These are phyloP conservation scores for Suillus brevipes DNA, from an alignment of 768 basidiomycete species.

Conservation along the genomic window DNA sequence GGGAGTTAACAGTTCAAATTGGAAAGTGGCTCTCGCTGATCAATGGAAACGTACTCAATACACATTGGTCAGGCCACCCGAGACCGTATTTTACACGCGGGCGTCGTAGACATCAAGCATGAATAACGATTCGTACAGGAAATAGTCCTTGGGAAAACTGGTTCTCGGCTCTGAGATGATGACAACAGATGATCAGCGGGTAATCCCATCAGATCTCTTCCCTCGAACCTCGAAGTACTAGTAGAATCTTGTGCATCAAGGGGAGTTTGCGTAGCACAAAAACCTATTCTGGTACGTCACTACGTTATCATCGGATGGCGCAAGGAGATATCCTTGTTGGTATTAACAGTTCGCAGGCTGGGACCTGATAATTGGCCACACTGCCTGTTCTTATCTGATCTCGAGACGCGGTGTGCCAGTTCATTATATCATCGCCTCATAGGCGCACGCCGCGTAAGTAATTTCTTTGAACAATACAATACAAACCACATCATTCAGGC, in stretches of 20 bases:
- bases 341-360: not conserved
- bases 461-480: not conserved
- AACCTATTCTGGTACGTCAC: not conserved
- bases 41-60: not conserved
- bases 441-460: no score
- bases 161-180: not conserved
- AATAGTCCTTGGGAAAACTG: not conserved
- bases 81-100: not conserved
- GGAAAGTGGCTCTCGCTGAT: not conserved
- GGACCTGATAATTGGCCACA: not conserved
- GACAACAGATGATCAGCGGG: not conserved
- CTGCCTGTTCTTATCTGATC: not conserved
- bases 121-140: no score
- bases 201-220: not conserved
- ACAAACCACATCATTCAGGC: not conserved
- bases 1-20: no score
- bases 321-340: not conserved
- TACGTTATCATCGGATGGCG: not conserved
- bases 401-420: not conserved
- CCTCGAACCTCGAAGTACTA: not conserved
- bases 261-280: not conserved
- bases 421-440: not conserved
- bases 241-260: not conserved
- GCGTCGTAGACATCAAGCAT: not conserved
- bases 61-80: not conserved